Evolutionary conservation across 306 rosid genomes (phyloP), one percentile per base, ranked within the genome.

Genomic region (Sesbania bispinosa): DNA sequence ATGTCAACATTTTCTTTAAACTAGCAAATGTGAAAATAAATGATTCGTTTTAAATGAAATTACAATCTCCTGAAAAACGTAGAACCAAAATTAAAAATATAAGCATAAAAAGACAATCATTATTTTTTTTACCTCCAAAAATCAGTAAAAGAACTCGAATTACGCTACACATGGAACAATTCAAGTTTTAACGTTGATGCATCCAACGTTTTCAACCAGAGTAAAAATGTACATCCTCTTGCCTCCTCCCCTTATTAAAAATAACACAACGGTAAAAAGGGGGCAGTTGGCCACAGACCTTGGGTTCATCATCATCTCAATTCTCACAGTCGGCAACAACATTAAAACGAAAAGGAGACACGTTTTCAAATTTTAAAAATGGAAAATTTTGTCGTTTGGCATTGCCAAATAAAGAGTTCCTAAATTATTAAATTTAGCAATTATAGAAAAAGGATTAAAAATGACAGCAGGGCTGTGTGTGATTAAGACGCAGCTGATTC

Each of bases 391-490:
- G 79, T 80, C 87, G 81, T 67, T 75, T 80, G 84, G 84, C 81
- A 78, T 82, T 78, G 39, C 8, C 7, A 8, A 8, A 81, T 84
- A 78, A 61, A 75, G 14, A 62, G 73, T 81, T 52, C 65, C 93
- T 88, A 85, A 76, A 81, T 90, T 85, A 88, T 88, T 82, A 55
- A 74, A 78, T 84, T 90, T 88, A 76, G 83, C 83, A 81, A 75
- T 80, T 75, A 81, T 82, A 78, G 69, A 77, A 41, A 68, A 76
- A 82, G 77, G 73, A 55, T 39, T 27, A 61, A 73, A 67, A 43
- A 73, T 57, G 68, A 35, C 8, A 21, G 19, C 50, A 30, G 69
- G 0, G 61, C 14, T 13, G 20, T 48, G 10, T 54, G 68, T 4
- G 77, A 64, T 46, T 78, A 87, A 59, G 91, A 85, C 2, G 92